Evolutionary conservation across 1,139 yeast genomes (phyloP).

Genomic region (Kodamaea alishanica): DNA sequence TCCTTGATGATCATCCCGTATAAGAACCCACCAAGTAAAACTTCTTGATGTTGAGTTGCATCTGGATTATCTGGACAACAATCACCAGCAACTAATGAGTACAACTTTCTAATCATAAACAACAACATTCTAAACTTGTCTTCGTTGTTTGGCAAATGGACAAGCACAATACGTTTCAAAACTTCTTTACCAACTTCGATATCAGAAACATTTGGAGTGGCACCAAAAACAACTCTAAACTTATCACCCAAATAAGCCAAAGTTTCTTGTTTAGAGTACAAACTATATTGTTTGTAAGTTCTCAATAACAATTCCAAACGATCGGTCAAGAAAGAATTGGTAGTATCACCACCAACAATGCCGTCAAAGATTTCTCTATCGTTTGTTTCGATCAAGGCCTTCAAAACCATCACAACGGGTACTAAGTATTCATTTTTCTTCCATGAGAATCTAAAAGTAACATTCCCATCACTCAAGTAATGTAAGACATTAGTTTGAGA

Average conservation of each 20-base stretch:
- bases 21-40: conserved; percentile 89
- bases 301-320: conserved; percentile 91
- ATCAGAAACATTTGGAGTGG: conserved; percentile 84
- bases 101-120: conserved; percentile 93
- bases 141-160: conserved; percentile 66
- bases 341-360: conserved; percentile 82
- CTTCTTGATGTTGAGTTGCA: conserved; percentile 98
- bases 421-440: conserved; percentile 91
- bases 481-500: conserved; percentile 96
- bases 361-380: conserved; percentile 96
- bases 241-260: conserved; percentile 93
- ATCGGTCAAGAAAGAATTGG: conserved; percentile 93
- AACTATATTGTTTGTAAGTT: conserved; percentile 75
- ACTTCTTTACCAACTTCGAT: conserved; percentile 88
- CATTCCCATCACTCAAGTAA: conserved; percentile 92
- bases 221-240: conserved; percentile 88
- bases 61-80: conserved; percentile 98
- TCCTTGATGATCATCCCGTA: conserved; percentile 97
- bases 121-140: conserved; percentile 85
- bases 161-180: conserved; percentile 77
- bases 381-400: conserved; percentile 84
- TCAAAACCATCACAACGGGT: conserved; percentile 89
- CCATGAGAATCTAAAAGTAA: conserved; percentile 96
- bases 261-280: conserved; percentile 81
- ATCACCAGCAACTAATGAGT: conserved; percentile 93